Evolutionary conservation across 176 grass and related monocot genomes (phyloP).

Genomic region (Hordeum vulgare): DNA sequence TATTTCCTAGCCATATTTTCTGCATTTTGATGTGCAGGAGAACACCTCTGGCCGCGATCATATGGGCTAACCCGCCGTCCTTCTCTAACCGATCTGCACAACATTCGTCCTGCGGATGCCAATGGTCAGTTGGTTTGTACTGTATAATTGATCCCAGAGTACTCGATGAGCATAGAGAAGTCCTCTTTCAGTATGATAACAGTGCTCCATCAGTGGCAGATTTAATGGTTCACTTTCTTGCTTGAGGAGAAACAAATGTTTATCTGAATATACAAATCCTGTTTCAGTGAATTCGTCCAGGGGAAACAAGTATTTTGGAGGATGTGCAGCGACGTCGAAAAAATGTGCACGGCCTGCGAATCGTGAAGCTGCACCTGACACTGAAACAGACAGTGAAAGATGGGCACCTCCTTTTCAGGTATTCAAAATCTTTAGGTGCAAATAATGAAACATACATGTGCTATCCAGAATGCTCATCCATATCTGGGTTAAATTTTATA

Average conservation of each 20-base stretch:
- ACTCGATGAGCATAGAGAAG: not conserved
- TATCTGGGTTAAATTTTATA: not conserved
- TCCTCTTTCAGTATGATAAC: not conserved
- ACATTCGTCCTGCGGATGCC: constrained; percentile 56
- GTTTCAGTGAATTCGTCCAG: constrained; percentile 70
- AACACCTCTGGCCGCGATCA: constrained; percentile 75
- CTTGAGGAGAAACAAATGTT: not conserved
- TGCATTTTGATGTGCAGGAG: constrained; percentile 39
- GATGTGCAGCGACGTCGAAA: constrained; percentile 29
- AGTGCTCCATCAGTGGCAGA: not conserved
- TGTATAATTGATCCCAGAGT: not conserved
- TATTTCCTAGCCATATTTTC: not conserved
- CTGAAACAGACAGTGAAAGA: constrained; percentile 65
- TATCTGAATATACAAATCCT: not conserved
- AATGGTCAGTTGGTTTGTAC: constrained; percentile 45
- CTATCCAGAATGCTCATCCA: not conserved
- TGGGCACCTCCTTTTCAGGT: constrained; percentile 77
- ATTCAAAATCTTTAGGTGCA: not conserved
- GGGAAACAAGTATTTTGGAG: constrained; percentile 78
- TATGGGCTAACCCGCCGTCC: constrained; percentile 48
- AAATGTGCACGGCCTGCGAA: constrained; percentile 52
- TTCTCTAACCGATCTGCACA: constrained; percentile 60
- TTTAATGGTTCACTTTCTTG: not conserved
- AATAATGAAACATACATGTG: not conserved
- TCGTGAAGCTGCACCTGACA: constrained; percentile 57